Evolutionary conservation across 1,139 yeast genomes (phyloP).

Genomic region (Lodderomyces parapsilosis): DNA sequence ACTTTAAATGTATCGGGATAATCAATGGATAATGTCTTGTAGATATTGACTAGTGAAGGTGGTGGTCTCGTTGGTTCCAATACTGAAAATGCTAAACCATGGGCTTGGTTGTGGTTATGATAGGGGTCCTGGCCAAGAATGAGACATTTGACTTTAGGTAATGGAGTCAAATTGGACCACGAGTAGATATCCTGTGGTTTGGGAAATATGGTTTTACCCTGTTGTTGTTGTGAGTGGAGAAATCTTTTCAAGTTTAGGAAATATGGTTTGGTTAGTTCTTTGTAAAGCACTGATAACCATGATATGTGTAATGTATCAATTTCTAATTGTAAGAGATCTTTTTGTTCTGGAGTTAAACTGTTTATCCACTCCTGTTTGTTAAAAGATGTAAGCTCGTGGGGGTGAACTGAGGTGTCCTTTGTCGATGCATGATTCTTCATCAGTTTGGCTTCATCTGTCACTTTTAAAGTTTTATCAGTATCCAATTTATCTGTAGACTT

Average conservation of each 20-base stretch:
- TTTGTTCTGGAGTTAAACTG: slow-evolving; percentile 52
- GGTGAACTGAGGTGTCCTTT: background rate
- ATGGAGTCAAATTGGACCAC: slow-evolving; percentile 88
- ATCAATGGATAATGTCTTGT: slow-evolving; percentile 71
- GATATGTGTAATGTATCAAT: slow-evolving; percentile 66
- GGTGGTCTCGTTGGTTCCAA: slow-evolving; percentile 82
- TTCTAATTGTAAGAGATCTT: slow-evolving; percentile 62
- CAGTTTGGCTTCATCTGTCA: background rate
- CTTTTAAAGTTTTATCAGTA: background rate
- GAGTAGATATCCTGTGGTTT: slow-evolving; percentile 78
- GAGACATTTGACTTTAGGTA: slow-evolving; percentile 70
- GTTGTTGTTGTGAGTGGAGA: slow-evolving; percentile 32
- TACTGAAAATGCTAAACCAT: slow-evolving; percentile 93
- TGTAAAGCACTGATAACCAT: slow-evolving; percentile 72
- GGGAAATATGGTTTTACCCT: slow-evolving; percentile 64
- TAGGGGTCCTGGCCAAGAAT: slow-evolving; percentile 97
- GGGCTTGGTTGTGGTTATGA: slow-evolving; percentile 91
- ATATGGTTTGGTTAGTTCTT: slow-evolving; percentile 82
- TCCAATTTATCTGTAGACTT: slow-evolving; percentile 14
- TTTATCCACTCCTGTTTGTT: slow-evolving; percentile 56
- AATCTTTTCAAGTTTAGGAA: slow-evolving; percentile 72
- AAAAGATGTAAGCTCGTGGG: slow-evolving; percentile 22
- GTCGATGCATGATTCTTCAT: background rate
- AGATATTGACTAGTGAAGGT: slow-evolving; percentile 86
- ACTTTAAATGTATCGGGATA: slow-evolving; percentile 62